These are phyloP conservation scores for Cyberlindnera euphorbiiphila DNA, from an alignment of 805 yeast genomes.

Conservation along the genomic window DNA sequence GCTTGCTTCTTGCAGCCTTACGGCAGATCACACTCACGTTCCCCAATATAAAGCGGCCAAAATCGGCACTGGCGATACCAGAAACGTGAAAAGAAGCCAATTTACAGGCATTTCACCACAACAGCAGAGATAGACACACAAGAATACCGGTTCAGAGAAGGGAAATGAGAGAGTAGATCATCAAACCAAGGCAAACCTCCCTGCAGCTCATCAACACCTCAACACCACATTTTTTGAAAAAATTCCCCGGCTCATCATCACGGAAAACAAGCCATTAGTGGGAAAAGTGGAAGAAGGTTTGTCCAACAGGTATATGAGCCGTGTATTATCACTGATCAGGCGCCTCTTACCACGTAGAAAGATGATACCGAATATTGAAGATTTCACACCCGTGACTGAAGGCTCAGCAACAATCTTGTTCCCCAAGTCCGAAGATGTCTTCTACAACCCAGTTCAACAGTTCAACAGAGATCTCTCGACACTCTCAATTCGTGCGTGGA, in stretches of 20 bases:
- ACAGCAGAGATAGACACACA: background rate
- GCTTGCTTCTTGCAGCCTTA: background rate
- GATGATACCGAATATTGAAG: slow-evolving; percentile 15
- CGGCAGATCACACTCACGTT: background rate
- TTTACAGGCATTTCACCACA: background rate
- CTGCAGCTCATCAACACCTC: too few species aligned
- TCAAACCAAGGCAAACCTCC: too few species aligned
- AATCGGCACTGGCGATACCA: slow-evolving; percentile 3
- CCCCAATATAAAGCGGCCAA: slow-evolving; percentile 3
- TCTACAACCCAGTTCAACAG: slow-evolving; percentile 95
- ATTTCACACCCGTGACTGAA: slow-evolving; percentile 50
- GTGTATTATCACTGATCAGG: background rate
- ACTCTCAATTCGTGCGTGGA: slow-evolving; percentile 83
- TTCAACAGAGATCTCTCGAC: slow-evolving; percentile 91
- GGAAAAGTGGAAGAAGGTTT: background rate
- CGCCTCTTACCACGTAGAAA: slow-evolving; percentile 1
- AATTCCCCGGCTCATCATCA: background rate
- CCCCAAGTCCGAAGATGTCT: slow-evolving; percentile 79
- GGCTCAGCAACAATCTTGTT: slow-evolving; percentile 82
- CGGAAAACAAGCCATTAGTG: background rate
- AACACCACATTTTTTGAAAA: slow-evolving; percentile 4
- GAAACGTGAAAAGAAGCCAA: slow-evolving; percentile 1
- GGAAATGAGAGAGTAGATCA: too few species aligned
- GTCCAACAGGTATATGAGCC: slow-evolving; percentile 7
- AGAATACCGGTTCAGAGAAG: background rate